A percentile compares a stretch with the other conserved stretches of the same genome.
Evolutionary conservation across 768 basidiomycete genomes (phyloP).

Genomic region (Strobilomyces confusus): DNA sequence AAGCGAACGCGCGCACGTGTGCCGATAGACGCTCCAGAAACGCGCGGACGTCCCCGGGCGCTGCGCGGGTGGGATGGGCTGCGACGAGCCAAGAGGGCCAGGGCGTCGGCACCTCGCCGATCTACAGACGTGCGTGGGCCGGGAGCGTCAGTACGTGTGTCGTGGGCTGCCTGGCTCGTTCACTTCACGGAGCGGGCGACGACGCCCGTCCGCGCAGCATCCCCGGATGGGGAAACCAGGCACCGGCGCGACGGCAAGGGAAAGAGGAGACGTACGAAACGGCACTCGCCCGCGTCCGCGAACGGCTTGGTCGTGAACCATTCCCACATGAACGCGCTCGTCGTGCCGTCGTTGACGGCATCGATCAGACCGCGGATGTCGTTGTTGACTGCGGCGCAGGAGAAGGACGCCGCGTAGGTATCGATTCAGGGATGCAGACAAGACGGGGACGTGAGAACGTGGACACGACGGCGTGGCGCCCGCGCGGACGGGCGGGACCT

Average conservation of each 20-base stretch:
- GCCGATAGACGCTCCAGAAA: constrained; percentile 65
- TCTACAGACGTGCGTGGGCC: constrained; percentile 44
- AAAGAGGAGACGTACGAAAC: constrained; percentile 63
- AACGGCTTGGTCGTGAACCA: constrained; percentile 89
- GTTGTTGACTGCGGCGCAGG: constrained; percentile 56
- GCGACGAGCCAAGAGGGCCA: constrained; percentile 98
- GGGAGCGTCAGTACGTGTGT: background rate
- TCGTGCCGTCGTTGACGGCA: constrained; percentile 84
- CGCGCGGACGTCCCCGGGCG: constrained; percentile 40
- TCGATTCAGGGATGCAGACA: background rate
- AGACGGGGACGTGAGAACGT: no score
- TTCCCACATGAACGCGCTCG: constrained; percentile 94
- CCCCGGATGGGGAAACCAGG: no score
- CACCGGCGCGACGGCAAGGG: no score
- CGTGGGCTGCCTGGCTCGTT: no score
- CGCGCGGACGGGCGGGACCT: no score
- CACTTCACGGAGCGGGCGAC: background rate
- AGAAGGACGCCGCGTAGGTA: background rate
- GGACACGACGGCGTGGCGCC: no score
- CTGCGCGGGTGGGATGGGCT: constrained; percentile 67
- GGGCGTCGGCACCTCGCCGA: constrained; percentile 83
- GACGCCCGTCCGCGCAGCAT: background rate
- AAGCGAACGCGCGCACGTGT: constrained; percentile 66
- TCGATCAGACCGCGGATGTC: constrained; percentile 77
- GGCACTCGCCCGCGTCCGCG: constrained; percentile 70